These are phyloP conservation scores for Podospora appendiculata DNA, from an alignment of 495 filamentous ascomycete genomes.

Conservation along the genomic window DNA sequence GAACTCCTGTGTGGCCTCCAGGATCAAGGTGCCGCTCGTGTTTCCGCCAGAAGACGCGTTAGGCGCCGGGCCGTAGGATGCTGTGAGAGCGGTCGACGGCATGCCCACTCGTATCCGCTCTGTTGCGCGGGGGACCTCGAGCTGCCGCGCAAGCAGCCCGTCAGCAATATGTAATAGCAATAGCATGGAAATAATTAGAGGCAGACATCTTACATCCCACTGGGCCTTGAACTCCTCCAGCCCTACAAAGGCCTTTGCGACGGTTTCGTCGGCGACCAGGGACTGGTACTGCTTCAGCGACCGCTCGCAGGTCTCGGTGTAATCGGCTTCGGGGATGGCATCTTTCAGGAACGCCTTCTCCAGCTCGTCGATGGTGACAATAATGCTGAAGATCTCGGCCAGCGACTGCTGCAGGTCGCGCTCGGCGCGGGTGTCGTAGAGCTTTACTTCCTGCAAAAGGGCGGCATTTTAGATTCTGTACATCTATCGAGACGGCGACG, in stretches of 20 bases:
- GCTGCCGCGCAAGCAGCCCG: slow-evolving; percentile 37
- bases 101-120: slow-evolving; percentile 88
- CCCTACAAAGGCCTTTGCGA: slow-evolving; percentile 73
- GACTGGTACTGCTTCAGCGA: slow-evolving; percentile 96
- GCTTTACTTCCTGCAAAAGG: slow-evolving; percentile 72
- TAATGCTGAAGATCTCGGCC: slow-evolving; percentile 95
- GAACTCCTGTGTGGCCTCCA: slow-evolving; percentile 91
- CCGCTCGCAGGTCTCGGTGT: slow-evolving; percentile 89
- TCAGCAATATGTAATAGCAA: neutral
- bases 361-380: slow-evolving; percentile 87
- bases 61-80: slow-evolving; percentile 37
- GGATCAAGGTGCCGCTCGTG: slow-evolving; percentile 65
- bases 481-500: neutral
- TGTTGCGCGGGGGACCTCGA: slow-evolving; percentile 91
- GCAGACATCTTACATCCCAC: slow-evolving; percentile 63
- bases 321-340: slow-evolving; percentile 82
- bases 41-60: slow-evolving; percentile 40
- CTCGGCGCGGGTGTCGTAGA: slow-evolving; percentile 75
- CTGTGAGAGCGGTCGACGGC: slow-evolving; percentile 52
- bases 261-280: slow-evolving; percentile 78
- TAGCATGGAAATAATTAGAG: too few relatives aligned
- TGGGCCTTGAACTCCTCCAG: slow-evolving; percentile 88
- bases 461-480: neutral
- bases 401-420: slow-evolving; percentile 92
- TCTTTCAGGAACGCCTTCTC: slow-evolving; percentile 97